Evolutionary conservation across 2,329 filamentous ascomycete genomes (phyloP), one percentile per base, ranked within the genome.

Genomic region (Penicillium verrucosum): DNA sequence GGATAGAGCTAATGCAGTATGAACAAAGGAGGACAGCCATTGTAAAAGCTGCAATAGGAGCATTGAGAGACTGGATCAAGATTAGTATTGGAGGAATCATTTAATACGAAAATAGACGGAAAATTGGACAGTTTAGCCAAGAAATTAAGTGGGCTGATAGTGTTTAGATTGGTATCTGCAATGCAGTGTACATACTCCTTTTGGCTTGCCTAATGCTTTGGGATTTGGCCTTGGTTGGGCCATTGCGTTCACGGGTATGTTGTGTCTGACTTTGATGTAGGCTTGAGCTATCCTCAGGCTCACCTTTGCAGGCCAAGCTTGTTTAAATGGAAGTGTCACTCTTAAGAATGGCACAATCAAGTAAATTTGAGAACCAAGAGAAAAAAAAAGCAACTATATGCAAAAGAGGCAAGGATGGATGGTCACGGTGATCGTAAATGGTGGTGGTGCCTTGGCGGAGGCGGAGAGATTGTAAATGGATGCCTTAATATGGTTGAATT

Each of bases 1-100:
- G 78, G 60, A 89, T 89, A 25, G 83, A 86, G 9, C 82, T 86
- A 49, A 86, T 76, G 29, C 85, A 79, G 72, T 89, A 89, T 40
- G 74, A 72, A 70, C 82, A 84, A 32, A 86, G 78, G 23, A 87
- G 68, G 47, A 80, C 71, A 16, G 84, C 84, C 84, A 87, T 86
- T 14, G 81, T 82, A 60, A 85, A 77, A 27, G 84, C 84, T n/a
- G 83, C 84, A n/a, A 85, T 76, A 5, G 85, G 84, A 2, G 83
- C 84, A 57, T 82, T 80, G 37, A 85, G 65, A 5, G 80, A 83
- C 79, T 82, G 50, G 21, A 14, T 23, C 51, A 41, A 54, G 38
- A 38, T 36, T 16, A 29, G 47, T 23, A 45, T 48, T 36, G 27
- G 43, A 38, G 18, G 7, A 23, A 5, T 21, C 2, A 29, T 23